A percentile compares a stretch with the other conserved stretches of the same genome.
Conservation (phyloP, 2,329 filamentous ascomycete genomes). For the Scolecobasidium constrictum region DNA sequence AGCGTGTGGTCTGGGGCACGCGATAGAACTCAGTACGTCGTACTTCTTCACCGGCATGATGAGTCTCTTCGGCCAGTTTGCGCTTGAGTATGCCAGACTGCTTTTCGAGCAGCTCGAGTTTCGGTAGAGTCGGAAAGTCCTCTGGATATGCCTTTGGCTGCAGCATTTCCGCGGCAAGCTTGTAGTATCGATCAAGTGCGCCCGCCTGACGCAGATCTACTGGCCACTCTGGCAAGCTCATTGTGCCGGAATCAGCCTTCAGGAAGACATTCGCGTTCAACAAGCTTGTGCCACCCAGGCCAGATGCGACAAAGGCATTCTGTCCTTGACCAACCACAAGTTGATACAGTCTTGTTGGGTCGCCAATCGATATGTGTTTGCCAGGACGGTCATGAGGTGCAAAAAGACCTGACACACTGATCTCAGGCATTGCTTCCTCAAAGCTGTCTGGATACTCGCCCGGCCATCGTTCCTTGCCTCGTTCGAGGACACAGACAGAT, state of each 20-base stretch:
- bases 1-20: constrained; percentile 52
- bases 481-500: constrained; percentile 53
- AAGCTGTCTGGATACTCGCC: no score
- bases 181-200: constrained; percentile 39
- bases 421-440: constrained; percentile 11
- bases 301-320: constrained; percentile 50
- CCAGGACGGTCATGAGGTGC: no score
- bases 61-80: no score
- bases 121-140: no score
- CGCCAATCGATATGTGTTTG: no score
- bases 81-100: no score
- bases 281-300: constrained; percentile 54
- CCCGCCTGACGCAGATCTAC: constrained; percentile 38
- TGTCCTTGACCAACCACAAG: constrained; percentile 52
- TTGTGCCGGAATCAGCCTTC: constrained; percentile 43
- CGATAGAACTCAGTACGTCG: constrained; percentile 41
- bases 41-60: constrained; percentile 48
- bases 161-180: constrained; percentile 43
- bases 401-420: no score
- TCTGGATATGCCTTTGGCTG: constrained; percentile 49
- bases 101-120: no score
- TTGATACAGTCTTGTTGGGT: constrained; percentile 53
- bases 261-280: constrained; percentile 60
- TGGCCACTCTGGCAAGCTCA: constrained; percentile 48
- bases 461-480: constrained; percentile 55